Evolutionary conservation across 228 moss, liverwort and hornwort species (phyloP).

Genomic region (Sphagnum fallax): DNA sequence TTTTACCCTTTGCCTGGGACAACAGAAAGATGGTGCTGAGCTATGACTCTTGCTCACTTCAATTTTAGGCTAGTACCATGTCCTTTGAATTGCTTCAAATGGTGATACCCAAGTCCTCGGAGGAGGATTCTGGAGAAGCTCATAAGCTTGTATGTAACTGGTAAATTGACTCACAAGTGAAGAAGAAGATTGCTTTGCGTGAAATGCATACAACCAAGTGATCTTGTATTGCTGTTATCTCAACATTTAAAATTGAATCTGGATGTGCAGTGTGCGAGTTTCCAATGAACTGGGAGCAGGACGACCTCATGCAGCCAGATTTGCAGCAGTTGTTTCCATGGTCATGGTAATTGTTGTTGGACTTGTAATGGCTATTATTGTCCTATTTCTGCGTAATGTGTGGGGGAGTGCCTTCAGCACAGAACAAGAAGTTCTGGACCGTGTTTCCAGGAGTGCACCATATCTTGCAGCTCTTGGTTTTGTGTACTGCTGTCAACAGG

Average conservation of each 20-base stretch:
- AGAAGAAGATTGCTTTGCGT: not conserved
- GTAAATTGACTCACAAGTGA: not conserved
- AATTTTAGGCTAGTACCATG: too few relatives aligned
- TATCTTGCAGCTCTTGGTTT: constrained; percentile 27
- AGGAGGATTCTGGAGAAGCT: not conserved
- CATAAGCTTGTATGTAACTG: not conserved
- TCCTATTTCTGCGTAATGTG: constrained; percentile 22
- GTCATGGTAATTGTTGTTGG: constrained; percentile 19
- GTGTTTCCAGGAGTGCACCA: constrained; percentile 28
- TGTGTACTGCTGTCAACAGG: constrained; percentile 22
- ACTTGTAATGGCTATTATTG: constrained; percentile 16
- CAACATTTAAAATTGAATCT: too few relatives aligned
- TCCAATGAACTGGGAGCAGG: constrained; percentile 72
- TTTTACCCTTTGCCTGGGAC: not conserved
- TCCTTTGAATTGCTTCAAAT: not conserved
- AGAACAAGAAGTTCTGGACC: constrained; percentile 35
- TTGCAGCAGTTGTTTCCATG: constrained; percentile 29
- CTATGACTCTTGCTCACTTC: too few relatives aligned
- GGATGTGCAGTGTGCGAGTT: constrained; percentile 54
- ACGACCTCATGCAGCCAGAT: constrained; percentile 41
- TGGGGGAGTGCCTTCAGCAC: constrained; percentile 50
- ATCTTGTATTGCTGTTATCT: not conserved
- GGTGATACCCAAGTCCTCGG: not conserved
- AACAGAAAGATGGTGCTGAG: too few relatives aligned
- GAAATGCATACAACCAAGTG: not conserved